These are phyloP conservation scores for Kwoniella bestiolae DNA, from an alignment of 768 basidiomycete genomes.

Conservation along the genomic window DNA sequence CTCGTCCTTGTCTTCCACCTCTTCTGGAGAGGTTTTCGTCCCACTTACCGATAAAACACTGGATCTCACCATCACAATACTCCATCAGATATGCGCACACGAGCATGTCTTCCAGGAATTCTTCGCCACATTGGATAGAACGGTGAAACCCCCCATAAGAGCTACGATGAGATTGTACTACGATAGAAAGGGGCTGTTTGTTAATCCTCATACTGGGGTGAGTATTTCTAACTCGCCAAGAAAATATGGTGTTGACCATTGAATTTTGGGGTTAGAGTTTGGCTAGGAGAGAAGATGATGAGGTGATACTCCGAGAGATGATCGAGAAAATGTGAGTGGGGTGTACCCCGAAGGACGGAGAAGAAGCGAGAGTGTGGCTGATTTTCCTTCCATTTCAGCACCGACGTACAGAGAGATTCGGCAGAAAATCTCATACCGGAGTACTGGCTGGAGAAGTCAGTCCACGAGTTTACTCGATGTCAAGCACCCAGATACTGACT, in stretches of 20 bases:
- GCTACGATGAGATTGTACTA: constrained; percentile 2
- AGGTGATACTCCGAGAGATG: background rate
- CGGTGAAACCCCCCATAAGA: constrained; percentile 5
- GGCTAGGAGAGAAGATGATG: constrained; percentile 2
- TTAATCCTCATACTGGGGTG: constrained; percentile 16
- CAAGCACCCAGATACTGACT: too few species aligned
- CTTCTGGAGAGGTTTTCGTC: background rate
- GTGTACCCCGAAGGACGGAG: background rate
- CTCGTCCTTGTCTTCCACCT: background rate
- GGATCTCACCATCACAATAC: background rate
- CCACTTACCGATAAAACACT: background rate
- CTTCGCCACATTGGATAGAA: constrained; percentile 2
- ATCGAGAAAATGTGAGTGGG: background rate
- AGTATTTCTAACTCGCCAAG: background rate
- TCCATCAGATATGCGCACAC: constrained; percentile 23
- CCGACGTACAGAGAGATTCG: background rate
- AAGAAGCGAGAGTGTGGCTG: background rate
- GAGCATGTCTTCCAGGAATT: constrained; percentile 16
- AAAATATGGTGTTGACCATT: too few species aligned
- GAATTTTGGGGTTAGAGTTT: too few species aligned
- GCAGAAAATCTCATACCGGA: constrained; percentile 6
- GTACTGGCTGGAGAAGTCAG: constrained; percentile 15
- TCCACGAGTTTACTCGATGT: background rate
- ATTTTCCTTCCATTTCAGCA: background rate
- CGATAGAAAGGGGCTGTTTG: constrained; percentile 6